phyloP scores from a whole-genome alignment of 2,329 filamentous ascomycete genomes.

The Venturia pyrina region DNA sequence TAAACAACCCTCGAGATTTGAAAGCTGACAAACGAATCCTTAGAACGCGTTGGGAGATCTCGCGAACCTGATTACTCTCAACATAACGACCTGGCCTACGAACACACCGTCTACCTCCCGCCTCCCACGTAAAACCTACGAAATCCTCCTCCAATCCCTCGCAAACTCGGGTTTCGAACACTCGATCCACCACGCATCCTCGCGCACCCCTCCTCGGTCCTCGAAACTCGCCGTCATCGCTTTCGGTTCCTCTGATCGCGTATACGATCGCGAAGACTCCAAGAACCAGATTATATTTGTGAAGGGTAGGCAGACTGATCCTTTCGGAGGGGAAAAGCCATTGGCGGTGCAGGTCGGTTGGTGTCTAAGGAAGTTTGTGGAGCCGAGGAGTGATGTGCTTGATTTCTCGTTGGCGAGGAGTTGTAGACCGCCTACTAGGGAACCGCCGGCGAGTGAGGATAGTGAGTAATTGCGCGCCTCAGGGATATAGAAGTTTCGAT shows the following conservation, averaged over 20 bases:
- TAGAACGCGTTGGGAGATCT: conserved; percentile 29
- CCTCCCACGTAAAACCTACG: conserved; percentile 35
- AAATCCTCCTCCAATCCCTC: conserved; percentile 32
- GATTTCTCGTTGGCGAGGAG: conserved; percentile 33
- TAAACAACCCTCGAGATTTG: background rate
- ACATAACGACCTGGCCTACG: conserved; percentile 39
- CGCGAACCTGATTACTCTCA: conserved; percentile 33
- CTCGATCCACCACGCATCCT: background rate
- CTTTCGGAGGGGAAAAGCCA: conserved; percentile 29
- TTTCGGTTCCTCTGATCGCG: conserved; percentile 36
- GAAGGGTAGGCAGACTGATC: conserved; percentile 32
- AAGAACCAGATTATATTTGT: conserved; percentile 38
- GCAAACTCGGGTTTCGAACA: conserved; percentile 29
- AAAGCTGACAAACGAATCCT: conserved; percentile 11
- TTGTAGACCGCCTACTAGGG: conserved; percentile 28
- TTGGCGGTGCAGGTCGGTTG: conserved; percentile 36
- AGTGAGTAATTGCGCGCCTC: background rate
- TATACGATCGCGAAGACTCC: conserved; percentile 37
- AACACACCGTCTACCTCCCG: conserved; percentile 31
- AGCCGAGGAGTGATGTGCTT: conserved; percentile 35
- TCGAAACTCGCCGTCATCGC: conserved; percentile 35
- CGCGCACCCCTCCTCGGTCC: conserved; percentile 14
- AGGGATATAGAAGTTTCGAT: background rate
- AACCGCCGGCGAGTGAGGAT: conserved; percentile 15
- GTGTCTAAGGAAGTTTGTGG: conserved; percentile 36